Evolutionary conservation across 306 rosid species (phyloP).

Genomic region (Vigna radiata): DNA sequence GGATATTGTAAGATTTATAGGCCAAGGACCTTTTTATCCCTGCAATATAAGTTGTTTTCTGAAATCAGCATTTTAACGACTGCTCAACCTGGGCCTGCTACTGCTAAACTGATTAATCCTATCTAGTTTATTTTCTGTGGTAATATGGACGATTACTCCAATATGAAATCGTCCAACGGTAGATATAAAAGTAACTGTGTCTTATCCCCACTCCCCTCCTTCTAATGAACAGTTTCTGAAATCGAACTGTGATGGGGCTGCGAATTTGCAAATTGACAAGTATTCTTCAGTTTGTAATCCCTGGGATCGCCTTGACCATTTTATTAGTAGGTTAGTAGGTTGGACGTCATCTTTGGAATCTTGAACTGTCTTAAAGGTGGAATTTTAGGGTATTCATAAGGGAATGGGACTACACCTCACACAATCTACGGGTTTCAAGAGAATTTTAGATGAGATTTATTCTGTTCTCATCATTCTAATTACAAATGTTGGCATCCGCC

Average conservation of each 20-base stretch:
- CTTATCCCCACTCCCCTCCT: neutral
- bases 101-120: neutral
- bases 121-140: neutral
- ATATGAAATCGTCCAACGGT: neutral
- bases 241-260: neutral
- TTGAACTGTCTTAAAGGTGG: neutral
- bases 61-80: neutral
- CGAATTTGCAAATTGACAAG: neutral
- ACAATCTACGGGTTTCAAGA: neutral
- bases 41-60: neutral
- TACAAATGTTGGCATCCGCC: too few relatives aligned
- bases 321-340: neutral
- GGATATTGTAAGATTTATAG: neutral
- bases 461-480: neutral
- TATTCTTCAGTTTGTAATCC: neutral
- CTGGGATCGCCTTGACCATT: neutral
- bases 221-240: too few relatives aligned
- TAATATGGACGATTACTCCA: neutral
- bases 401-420: neutral
- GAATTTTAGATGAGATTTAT: neutral
- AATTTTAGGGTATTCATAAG: neutral
- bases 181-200: neutral
- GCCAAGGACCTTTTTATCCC: neutral
- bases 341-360: too few relatives aligned
- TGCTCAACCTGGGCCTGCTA: neutral